Evolutionary conservation across 208 protist genomes (phyloP).

Genomic region (Borovskyia barvae): DNA sequence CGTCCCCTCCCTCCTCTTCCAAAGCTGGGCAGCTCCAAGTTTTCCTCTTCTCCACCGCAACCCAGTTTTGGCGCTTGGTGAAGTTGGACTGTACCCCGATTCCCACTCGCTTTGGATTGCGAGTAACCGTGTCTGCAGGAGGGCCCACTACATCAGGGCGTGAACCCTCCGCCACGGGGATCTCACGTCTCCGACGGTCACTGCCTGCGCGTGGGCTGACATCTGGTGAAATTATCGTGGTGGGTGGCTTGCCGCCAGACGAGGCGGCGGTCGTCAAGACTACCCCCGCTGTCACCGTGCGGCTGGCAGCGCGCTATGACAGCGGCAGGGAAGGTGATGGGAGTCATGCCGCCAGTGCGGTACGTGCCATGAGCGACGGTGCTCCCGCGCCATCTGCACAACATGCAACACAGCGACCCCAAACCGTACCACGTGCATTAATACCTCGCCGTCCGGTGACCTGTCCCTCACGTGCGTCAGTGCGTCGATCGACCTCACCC

Average conservation of each 20-base stretch:
- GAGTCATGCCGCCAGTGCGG: not conserved
- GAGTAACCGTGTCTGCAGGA: conserved; percentile 1
- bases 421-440: conserved; percentile 3
- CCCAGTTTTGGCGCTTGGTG: conserved; percentile 54
- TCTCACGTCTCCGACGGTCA: conserved; percentile 9
- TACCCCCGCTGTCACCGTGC: conserved; percentile 17
- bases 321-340: not conserved
- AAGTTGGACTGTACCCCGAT: conserved; percentile 33
- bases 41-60: conserved; percentile 55
- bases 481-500: not conserved
- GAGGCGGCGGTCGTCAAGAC: conserved; percentile 13
- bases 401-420: conserved; percentile 12
- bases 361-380: not conserved
- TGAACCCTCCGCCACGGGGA: not conserved
- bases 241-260: conserved; percentile 20
- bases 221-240: conserved; percentile 19
- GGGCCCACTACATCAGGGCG: not conserved
- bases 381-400: not conserved
- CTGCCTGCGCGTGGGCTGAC: conserved; percentile 20
- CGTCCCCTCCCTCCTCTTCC: not conserved
- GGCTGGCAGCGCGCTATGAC: conserved; percentile 11
- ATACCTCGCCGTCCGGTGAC: conserved; percentile 7
- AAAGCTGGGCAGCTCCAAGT: conserved; percentile 26
- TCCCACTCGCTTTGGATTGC: conserved; percentile 32
- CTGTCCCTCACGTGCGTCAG: conserved; percentile 1